These are phyloP conservation scores for Neonectria coccinea DNA, from an alignment of 2,329 filamentous ascomycete genomes.

Conservation along the genomic window DNA sequence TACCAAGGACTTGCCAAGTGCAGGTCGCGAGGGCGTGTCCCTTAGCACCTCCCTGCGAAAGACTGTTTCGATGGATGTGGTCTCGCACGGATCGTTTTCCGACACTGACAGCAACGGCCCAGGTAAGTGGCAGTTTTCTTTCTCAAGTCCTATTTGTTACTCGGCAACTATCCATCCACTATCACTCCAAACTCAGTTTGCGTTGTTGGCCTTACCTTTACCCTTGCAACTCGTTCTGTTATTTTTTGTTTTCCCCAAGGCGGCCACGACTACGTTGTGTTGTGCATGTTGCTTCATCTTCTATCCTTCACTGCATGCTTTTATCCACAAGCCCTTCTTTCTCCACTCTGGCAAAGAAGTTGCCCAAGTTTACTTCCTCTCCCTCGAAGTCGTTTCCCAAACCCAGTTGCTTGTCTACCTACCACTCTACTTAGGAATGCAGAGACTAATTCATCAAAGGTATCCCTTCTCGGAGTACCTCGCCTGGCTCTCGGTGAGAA, in stretches of 20 bases:
- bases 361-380: background rate
- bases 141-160: background rate
- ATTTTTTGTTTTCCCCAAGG: too few species aligned
- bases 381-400: background rate
- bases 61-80: background rate
- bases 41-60: background rate
- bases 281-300: too few species aligned
- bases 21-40: background rate
- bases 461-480: background rate
- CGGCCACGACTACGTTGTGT: too few species aligned
- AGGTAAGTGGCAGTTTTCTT: background rate
- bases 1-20: conserved; percentile 1
- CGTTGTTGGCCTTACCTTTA: background rate
- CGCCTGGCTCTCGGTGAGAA: background rate
- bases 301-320: too few species aligned
- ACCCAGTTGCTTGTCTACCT: background rate
- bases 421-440: background rate
- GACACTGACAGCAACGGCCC: background rate
- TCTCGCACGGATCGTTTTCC: background rate
- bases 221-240: too few species aligned
- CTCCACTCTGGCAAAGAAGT: too few species aligned
- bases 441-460: background rate
- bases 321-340: too few species aligned
- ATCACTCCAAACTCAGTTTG: background rate
- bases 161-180: background rate